Evolutionary conservation across 768 basidiomycete species (phyloP).

Genomic region (Rhizopogon vinicolor): DNA sequence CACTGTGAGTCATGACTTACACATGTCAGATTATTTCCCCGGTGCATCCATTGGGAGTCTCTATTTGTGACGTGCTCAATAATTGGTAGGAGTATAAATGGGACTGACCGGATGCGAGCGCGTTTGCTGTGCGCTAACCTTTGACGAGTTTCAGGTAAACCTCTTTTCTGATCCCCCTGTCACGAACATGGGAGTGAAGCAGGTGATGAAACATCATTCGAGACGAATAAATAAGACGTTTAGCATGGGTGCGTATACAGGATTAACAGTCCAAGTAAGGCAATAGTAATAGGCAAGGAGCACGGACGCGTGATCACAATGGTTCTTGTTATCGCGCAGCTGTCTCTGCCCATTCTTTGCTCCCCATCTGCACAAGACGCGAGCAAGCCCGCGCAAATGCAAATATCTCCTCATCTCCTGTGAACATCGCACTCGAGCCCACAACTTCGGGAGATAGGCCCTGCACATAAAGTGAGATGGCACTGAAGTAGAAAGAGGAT

Average conservation of each 20-base stretch:
- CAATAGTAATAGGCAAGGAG: not conserved
- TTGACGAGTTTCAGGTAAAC: too few relatives aligned
- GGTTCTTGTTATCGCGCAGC: conserved; percentile 8
- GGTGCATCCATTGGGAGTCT: too few relatives aligned
- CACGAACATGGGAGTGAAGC: too few relatives aligned
- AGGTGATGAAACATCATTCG: too few relatives aligned
- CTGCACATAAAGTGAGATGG: conserved; percentile 32
- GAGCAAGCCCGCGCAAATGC: conserved; percentile 95
- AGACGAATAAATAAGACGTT: not conserved
- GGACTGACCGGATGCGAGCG: too few relatives aligned
- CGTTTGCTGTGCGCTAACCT: too few relatives aligned
- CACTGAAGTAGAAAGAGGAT: not conserved
- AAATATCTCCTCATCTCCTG: conserved; percentile 95
- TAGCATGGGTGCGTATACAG: not conserved
- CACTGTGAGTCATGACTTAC: too few relatives aligned
- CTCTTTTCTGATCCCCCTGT: too few relatives aligned
- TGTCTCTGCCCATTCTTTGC: conserved; percentile 74
- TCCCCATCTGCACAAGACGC: conserved; percentile 85
- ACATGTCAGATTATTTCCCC: too few relatives aligned
- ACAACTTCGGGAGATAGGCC: conserved; percentile 75
- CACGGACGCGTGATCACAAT: not conserved
- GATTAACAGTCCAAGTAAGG: not conserved
- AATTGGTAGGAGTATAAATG: too few relatives aligned
- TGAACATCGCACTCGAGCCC: conserved; percentile 85
- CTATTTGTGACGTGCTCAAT: too few relatives aligned